Base-by-base conservation (phyloP, 2,329 filamentous ascomycete genomes). In the Raffaelea arxii region DNA sequence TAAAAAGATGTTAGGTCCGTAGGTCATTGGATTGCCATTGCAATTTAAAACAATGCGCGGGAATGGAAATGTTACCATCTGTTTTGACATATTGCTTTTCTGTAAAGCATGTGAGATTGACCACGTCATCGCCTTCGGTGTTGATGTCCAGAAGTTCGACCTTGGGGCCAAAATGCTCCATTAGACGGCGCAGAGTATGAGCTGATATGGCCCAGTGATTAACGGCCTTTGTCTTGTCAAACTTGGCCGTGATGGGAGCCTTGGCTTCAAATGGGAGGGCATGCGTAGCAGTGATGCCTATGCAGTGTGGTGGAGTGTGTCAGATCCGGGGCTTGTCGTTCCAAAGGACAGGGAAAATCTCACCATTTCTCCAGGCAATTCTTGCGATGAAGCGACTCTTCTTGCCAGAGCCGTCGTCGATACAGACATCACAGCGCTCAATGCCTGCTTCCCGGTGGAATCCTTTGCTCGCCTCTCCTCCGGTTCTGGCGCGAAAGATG, bases 71-170 rank as follows among this genome's bases (percentile, higher is more conserved):
- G 27, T 46, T 61, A 74, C 76, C 74, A 59, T 81, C 82, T 14
- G 82, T 80, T 54, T 80, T 82, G 47, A 80, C 74, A 9, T 84
- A 55, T 19, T 55, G 78, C 65, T 87, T 90, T 60, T 90, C 86
- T 1, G 84, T 89, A 57, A 86, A 90, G 58, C 84, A 89, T 23
- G 84, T 86, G 56, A 91, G 86, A 48, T 86, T 84, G 16, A 85
- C 75, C 25, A 78, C 80, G 41, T 84, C 77, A 45, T 85, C 79
- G 12, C 80, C 79, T 50, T 87, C 80, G 0, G 82, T 80, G 57
- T 85, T 84, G 52, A 91, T 82, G 54, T 90, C 86, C 3, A 91
- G 73, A 54, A 89, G 82, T 60, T 91, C 86, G 25, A 86, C 87
- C 5, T 84, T 85, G 1, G 83, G 82, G 0, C 84, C 84, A 57